Percentiles rank a stretch among this genome's conserved stretches.
Conservation (phyloP, 2,329 filamentous ascomycete species). For the Exserohilum rostratum region DNA sequence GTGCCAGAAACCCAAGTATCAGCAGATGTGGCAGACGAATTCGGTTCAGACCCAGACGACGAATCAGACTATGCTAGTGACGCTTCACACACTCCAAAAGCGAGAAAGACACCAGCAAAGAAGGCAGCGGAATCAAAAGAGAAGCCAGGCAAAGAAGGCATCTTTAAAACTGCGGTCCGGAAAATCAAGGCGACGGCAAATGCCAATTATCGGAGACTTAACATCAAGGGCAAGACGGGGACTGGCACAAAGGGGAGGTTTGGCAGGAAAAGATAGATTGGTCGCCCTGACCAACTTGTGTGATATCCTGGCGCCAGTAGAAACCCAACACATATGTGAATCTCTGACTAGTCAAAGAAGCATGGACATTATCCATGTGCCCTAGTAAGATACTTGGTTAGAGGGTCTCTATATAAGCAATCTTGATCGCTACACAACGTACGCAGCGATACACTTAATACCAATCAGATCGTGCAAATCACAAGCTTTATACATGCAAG, state of each 20-base stretch:
- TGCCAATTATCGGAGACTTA: slow-evolving; percentile 56
- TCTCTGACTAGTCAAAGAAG: background rate
- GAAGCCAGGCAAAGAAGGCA: slow-evolving; percentile 29
- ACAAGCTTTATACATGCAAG: slow-evolving; percentile 1
- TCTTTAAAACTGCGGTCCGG: slow-evolving; percentile 48
- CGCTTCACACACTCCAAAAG: slow-evolving; percentile 43
- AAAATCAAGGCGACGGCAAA: slow-evolving; percentile 56
- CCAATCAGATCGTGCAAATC: slow-evolving; percentile 12
- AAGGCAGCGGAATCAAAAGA: slow-evolving; percentile 13
- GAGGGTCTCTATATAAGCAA: slow-evolving; percentile 5
- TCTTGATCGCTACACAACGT: slow-evolving; percentile 7
- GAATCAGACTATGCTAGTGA: slow-evolving; percentile 53
- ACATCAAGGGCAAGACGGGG: slow-evolving; percentile 58
- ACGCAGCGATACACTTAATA: slow-evolving; percentile 1
- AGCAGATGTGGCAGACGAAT: slow-evolving; percentile 41
- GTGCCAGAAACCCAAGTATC: slow-evolving; percentile 35
- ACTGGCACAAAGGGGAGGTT: slow-evolving; percentile 49
- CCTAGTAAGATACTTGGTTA: background rate
- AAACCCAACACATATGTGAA: background rate
- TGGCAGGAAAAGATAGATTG: slow-evolving; percentile 39
- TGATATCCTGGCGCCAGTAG: background rate
- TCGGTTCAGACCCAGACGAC: slow-evolving; percentile 40
- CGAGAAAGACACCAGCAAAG: slow-evolving; percentile 32
- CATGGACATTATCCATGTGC: background rate
- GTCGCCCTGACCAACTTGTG: background rate